Evolutionary conservation across 352 stramenopile species (phyloP).

Genomic region (Phytophthora sp.): DNA sequence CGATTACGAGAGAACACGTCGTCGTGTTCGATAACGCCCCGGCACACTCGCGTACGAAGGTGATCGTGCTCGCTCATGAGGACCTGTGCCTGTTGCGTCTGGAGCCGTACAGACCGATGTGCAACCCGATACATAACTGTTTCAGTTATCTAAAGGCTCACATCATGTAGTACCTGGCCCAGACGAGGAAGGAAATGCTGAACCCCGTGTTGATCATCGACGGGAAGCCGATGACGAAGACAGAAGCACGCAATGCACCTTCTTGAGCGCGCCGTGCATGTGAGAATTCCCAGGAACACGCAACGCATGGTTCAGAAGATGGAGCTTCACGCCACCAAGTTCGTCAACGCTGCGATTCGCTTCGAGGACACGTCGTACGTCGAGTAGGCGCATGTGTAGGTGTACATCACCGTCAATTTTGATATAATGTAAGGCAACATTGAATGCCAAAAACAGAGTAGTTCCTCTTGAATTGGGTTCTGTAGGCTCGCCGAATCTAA

Average conservation of each 20-base stretch:
- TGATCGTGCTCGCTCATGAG: not conserved
- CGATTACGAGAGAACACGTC: too few species aligned
- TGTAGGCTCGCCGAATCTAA: too few species aligned
- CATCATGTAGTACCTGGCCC: not conserved
- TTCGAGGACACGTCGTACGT: too few species aligned
- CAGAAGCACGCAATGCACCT: not conserved
- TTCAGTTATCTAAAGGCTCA: not conserved
- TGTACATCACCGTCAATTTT: too few species aligned
- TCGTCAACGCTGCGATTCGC: too few species aligned
- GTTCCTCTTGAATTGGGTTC: too few species aligned
- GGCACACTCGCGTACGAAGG: too few species aligned
- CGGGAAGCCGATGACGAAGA: not conserved
- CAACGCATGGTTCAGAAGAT: not conserved
- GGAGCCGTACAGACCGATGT: not conserved
- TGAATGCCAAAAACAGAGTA: too few species aligned
- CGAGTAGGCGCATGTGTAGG: too few species aligned
- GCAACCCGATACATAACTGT: not conserved
- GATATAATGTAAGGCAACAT: too few species aligned
- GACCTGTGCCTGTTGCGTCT: not conserved
- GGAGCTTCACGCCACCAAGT: too few species aligned
- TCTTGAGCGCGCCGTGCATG: not conserved
- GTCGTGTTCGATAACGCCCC: too few species aligned
- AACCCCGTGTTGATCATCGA: not conserved
- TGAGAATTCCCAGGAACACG: not conserved
- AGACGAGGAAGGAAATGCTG: not conserved